These are phyloP conservation scores for Trametopsis cervina DNA, from an alignment of 768 basidiomycete species.

Conservation along the genomic window DNA sequence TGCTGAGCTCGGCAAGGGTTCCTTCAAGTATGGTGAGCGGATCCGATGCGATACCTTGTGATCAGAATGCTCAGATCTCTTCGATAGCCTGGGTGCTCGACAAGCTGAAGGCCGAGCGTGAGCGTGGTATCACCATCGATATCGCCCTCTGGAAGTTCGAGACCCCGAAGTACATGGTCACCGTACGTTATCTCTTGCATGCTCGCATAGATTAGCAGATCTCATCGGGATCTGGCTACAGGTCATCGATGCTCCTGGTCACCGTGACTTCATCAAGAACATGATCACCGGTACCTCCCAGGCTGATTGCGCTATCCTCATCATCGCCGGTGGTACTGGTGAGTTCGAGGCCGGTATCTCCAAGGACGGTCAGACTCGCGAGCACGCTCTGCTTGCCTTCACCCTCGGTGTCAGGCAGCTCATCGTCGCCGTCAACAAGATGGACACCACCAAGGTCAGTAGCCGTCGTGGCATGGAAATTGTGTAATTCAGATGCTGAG, in stretches of 20 bases:
- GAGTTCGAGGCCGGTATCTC: slow-evolving; percentile 99
- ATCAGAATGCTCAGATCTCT: slow-evolving; percentile 15
- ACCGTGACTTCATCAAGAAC: slow-evolving; percentile 99
- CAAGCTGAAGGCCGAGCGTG: slow-evolving; percentile 99
- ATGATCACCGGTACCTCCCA: slow-evolving; percentile 99
- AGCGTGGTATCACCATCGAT: slow-evolving; percentile 99
- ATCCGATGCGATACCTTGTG: slow-evolving; percentile 2
- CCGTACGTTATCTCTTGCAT: slow-evolving; percentile 43
- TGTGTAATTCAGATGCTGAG: not conserved
- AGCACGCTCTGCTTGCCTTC: slow-evolving; percentile 99
- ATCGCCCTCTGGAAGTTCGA: slow-evolving; percentile 99
- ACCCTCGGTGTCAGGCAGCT: slow-evolving; percentile 99
- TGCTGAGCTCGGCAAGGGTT: slow-evolving; percentile 99
- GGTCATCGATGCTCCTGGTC: slow-evolving; percentile 99
- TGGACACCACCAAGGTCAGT: slow-evolving; percentile 94
- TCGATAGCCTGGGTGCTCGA: slow-evolving; percentile 96
- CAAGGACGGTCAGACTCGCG: slow-evolving; percentile 99
- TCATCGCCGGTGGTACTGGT: slow-evolving; percentile 98
- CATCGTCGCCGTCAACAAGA: slow-evolving; percentile 99
- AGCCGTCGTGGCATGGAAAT: slow-evolving; percentile 11
- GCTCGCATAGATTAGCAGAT: not conserved
- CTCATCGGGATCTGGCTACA: slow-evolving; percentile 21
- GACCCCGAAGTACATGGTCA: slow-evolving; percentile 94
- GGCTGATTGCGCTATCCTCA: slow-evolving; percentile 99
- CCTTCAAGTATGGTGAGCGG: slow-evolving; percentile 88